Conservation (phyloP, 768 basidiomycete species). For the Suillus plorans region DNA sequence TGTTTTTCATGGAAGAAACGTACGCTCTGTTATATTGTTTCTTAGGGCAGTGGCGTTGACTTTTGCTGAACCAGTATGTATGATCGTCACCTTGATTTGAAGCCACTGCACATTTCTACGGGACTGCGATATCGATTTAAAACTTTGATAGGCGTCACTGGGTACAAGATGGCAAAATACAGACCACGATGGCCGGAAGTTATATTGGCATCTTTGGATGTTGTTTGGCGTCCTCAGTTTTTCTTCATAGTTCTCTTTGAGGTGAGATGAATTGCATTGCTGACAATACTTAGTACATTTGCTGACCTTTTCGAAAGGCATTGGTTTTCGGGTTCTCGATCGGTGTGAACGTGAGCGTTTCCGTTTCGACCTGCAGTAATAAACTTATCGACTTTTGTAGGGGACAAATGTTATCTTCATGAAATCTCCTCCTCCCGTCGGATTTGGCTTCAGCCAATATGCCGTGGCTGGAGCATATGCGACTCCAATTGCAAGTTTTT, state of each 20-base stretch:
- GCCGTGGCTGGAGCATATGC: slow-evolving; percentile 42
- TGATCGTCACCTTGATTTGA: slow-evolving; percentile 35
- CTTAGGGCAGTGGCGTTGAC: not conserved
- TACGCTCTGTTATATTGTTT: slow-evolving; percentile 13
- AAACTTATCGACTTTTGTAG: slow-evolving; percentile 19
- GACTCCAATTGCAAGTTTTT: slow-evolving; percentile 40
- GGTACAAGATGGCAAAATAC: slow-evolving; percentile 43
- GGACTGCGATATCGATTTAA: slow-evolving; percentile 43
- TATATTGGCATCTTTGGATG: slow-evolving; percentile 31
- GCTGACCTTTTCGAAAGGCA: slow-evolving; percentile 25
- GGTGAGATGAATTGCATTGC: slow-evolving; percentile 17
- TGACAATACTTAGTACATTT: not conserved
- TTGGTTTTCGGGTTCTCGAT: slow-evolving; percentile 50
- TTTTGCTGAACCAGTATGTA: slow-evolving; percentile 38
- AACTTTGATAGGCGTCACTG: slow-evolving; percentile 50
- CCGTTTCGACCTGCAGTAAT: not conserved
- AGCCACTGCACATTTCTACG: slow-evolving; percentile 18
- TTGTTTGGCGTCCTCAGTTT: slow-evolving; percentile 53
- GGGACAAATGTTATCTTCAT: slow-evolving; percentile 58
- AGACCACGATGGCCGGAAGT: slow-evolving; percentile 41
- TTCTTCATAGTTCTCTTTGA: slow-evolving; percentile 40
- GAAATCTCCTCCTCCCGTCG: slow-evolving; percentile 42
- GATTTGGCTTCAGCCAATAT: slow-evolving; percentile 45
- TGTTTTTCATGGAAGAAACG: slow-evolving; percentile 52
- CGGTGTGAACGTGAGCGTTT: slow-evolving; percentile 40